Evolutionary conservation across 139 green algal species (phyloP), one percentile per base, ranked within the genome.

Genomic region (Edaphochlamys debaryana): DNA sequence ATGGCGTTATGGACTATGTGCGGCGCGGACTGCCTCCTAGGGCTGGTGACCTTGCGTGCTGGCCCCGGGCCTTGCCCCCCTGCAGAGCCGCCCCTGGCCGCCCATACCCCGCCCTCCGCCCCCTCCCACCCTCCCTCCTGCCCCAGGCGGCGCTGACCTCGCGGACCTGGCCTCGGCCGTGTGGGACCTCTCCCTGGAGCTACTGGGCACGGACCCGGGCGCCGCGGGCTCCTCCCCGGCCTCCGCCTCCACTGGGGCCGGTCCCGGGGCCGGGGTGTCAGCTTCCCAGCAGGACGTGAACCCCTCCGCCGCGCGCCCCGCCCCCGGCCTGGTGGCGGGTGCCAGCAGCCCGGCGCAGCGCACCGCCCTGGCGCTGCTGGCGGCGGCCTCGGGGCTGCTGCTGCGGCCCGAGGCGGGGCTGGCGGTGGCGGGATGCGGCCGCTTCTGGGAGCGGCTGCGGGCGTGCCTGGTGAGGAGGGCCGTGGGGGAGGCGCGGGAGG

Each of bases 361-460:
- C 42, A 80, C 79, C 5, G 63, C 64, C 0, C 64, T 89, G 30
- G 79, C 85, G 62, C 79, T 79, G 52, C 79, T 89, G 71, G 79
- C 86, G 37, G 50, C 63, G 30, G 58, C 36, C 30, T 60, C 23
- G 4, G 19, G 4, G 19, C 70, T 89, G 66, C 67, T 86, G 50
- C 34, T 27, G 34, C 52, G 76, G n/a, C 79, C 66, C 7, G 66
- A 36, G 52, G n/a, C 71, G 13, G 84, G 58, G 30, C 71, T 80
- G 54, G 64, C 66, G 50, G 69, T 73, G 52, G 3, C 13, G 9
- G 62, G 79, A 1, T 69, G 48, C 38, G 62, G 3, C 30, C 45
- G 67, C 30, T 89, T 89, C 45, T 89, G 79, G 85, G 72, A 80
- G 62, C 40, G 36, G 52, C 70, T 89, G 50, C 70, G 85, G 17